Percentiles rank a stretch among this genome's conserved stretches.
phyloP scores from a whole-genome alignment of 805 yeast genomes.

The Wickerhamiella dianesei region DNA sequence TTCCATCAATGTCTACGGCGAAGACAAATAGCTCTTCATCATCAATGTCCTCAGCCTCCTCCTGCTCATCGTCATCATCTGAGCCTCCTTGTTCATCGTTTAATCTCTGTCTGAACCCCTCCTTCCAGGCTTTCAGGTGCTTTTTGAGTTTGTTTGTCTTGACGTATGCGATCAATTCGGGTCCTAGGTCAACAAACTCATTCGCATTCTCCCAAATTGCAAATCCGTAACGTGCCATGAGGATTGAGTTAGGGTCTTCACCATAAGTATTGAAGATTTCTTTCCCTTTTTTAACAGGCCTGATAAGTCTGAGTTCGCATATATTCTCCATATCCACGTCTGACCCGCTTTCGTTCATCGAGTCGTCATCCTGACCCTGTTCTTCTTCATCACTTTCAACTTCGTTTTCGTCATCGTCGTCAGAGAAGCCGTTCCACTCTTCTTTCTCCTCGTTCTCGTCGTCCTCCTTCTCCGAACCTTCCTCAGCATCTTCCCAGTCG shows the following conservation, averaged over 20 bases:
- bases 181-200: slow-evolving; percentile 47
- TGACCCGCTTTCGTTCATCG: slow-evolving; percentile 11
- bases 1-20: slow-evolving; percentile 11
- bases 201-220: slow-evolving; percentile 39
- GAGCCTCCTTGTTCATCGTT: neutral
- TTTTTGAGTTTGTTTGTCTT: slow-evolving; percentile 4
- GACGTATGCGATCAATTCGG: slow-evolving; percentile 39
- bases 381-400: slow-evolving; percentile 10
- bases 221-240: slow-evolving; percentile 72
- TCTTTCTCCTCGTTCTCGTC: slow-evolving; percentile 10
- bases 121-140: slow-evolving; percentile 5
- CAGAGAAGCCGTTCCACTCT: slow-evolving; percentile 10
- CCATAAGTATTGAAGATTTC: slow-evolving; percentile 84
- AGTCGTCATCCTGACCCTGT: slow-evolving; percentile 12
- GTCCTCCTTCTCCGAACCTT: slow-evolving; percentile 1
- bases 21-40: slow-evolving; percentile 5
- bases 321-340: slow-evolving; percentile 31
- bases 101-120: neutral
- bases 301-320: slow-evolving; percentile 52
- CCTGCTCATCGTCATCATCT: slow-evolving; percentile 8
- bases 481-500: slow-evolving; percentile 14
- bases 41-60: slow-evolving; percentile 6
- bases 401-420: slow-evolving; percentile 14
- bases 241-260: slow-evolving; percentile 46
- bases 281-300: slow-evolving; percentile 31